A percentile compares a stretch with the other conserved stretches of the same genome.
Evolutionary conservation across 1,284 basidiomycete genomes (phyloP).

Genomic region (Pulchroboletus neoregius): DNA sequence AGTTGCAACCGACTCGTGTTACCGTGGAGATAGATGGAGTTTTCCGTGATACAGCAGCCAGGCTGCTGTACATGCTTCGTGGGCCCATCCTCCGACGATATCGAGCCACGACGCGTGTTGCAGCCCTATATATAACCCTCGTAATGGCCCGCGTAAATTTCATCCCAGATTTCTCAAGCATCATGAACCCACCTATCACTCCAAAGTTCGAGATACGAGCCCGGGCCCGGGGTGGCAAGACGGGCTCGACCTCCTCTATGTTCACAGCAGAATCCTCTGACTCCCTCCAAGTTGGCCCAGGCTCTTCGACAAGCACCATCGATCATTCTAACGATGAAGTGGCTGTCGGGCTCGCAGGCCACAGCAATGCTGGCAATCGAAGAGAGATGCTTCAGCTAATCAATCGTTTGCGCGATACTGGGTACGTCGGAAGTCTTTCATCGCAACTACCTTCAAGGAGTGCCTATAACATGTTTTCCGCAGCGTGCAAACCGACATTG

Average conservation of each 20-base stretch:
- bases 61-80: neutral
- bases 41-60: no score
- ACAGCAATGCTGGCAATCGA: slow-evolving; percentile 35
- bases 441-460: neutral
- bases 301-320: neutral
- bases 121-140: slow-evolving; percentile 9
- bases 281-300: neutral
- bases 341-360: slow-evolving; percentile 45
- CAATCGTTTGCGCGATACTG: slow-evolving; percentile 53
- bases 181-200: neutral
- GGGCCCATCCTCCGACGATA: neutral
- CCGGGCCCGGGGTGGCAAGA: neutral
- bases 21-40: neutral
- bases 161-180: neutral
- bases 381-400: slow-evolving; percentile 48
- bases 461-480: neutral
- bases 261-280: neutral
- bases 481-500: slow-evolving; percentile 62
- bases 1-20: neutral
- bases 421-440: slow-evolving; percentile 37
- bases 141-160: neutral
- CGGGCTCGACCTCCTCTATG: neutral
- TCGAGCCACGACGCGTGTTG: neutral
- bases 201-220: neutral
- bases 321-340: neutral